Evolutionary conservation across 176 grass and related monocot species (phyloP).

Genomic region (Aegilops longissima): DNA sequence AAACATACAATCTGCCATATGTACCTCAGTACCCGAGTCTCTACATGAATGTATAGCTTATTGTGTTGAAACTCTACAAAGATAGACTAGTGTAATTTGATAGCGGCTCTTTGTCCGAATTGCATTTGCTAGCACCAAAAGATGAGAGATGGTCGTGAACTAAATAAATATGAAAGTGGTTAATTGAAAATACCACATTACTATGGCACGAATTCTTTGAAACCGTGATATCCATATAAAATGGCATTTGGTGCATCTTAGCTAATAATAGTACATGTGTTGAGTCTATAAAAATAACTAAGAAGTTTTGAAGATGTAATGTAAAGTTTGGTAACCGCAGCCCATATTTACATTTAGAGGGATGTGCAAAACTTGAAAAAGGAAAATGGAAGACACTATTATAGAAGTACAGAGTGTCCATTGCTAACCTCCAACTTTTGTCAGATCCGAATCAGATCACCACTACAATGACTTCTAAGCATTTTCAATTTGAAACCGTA

Average conservation of each 20-base stretch:
- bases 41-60: not conserved
- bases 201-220: not conserved
- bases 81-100: not conserved
- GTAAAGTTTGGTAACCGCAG: not conserved
- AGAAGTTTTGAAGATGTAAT: not conserved
- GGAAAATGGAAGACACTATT: too few relatives aligned
- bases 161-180: too few relatives aligned
- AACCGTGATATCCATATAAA: not conserved
- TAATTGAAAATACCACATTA: not conserved
- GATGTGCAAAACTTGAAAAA: not conserved
- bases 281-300: not conserved
- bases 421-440: too few relatives aligned
- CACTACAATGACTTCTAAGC: too few relatives aligned
- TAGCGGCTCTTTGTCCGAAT: not conserved
- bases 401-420: too few relatives aligned
- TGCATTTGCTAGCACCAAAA: not conserved
- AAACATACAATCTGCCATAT: not conserved
- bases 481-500: too few relatives aligned
- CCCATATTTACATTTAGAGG: not conserved
- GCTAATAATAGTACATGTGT: not conserved
- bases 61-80: not conserved
- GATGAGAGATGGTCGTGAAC: not conserved
- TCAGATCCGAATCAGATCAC: too few relatives aligned
- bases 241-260: not conserved
- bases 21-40: not conserved